Evolutionary conservation across 1,284 basidiomycete species (phyloP), one percentile per base, ranked within the genome.

Genomic region (Apiotrichum domesticum): DNA sequence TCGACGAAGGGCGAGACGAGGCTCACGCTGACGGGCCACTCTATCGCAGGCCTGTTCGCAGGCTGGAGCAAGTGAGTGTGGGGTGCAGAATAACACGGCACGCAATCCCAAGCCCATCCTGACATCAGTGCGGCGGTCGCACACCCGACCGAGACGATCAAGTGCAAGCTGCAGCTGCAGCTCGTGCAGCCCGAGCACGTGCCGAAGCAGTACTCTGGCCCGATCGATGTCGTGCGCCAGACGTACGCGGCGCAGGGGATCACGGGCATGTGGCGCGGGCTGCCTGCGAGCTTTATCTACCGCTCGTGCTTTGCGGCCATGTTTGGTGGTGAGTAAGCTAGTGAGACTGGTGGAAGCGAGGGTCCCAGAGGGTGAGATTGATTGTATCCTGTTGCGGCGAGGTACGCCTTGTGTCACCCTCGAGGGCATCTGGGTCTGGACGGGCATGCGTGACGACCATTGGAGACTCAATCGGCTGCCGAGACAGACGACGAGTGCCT

Each of bases 141-240:
- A 13, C 75, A 78, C 60, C 73, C 75, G 0, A 74, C 73, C 3
- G 76, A 78, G 54, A 66, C 70, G 29, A 75, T 78, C 62, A 78
- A 78, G 57, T 71, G 72, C 55, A 74, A 73, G 63, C 69, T 78
- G 4, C 76, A 78, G 59, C 54, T 76, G 7, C 76, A 72, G 52
- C 65, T 71, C 21, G 64, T 67, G 4, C 71, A 69, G 54, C 66
- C 69, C 14, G 67, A 49, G 7, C 61, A 70, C 46, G 42, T 66
- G 3, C 67, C 67, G 3, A 68, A 67, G 51, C 64, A 66, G 50
- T 76, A 67, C 57, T 59, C 59, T 1, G 71, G 71, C 0, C 75
- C 75, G 3, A 48, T 75, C 29, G 73, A 77, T 50, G 75, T 77
- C 11, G 66, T 76, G 13, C 60, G 69, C 21, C 66, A 77, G 57